Base-by-base conservation (phyloP, 345 rosid species). In the Pseudoturritis turrita region DNA sequence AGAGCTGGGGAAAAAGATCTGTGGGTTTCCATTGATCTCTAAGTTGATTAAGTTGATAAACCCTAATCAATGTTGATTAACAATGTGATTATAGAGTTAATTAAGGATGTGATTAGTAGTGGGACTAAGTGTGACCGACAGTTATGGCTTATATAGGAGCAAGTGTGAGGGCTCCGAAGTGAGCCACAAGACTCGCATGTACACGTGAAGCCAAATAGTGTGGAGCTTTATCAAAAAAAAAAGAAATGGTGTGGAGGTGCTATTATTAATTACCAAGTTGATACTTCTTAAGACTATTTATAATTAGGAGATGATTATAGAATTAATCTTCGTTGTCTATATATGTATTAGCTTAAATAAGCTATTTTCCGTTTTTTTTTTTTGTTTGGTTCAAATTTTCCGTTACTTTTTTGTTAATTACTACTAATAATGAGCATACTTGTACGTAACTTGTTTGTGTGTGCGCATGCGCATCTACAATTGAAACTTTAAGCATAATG, bases 21-120 rank as follows among this genome's bases (percentile, higher is more conserved):
- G 53, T 67, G 54, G 66, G 78, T 8, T 46, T 51, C 87, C 88
- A 88, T 85, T 55, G 65, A 36, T 71, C 50, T 46, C 44, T 10
- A 36, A 39, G 9, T 37, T 40, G 39, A 10, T 62, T 10, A 36
- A 39, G 9, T 37, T 40, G 39, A 10, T 62, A 51, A 68, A 64
- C 23, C 57, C 19, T 53, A 70, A 61, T 6, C 15, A 28, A 51
- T 35, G 10, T 58, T 66, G 26, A 37, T 39, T 26, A 26, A 37
- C 25, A 36, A 15, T 74, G 41, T 57, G 60, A 29, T 58, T 73
- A 57, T 25, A 25, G 3, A 25, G 3, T 3, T 54, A 62, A 29
- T 36, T 31, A 44, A 33, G 40, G 63, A 49, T 62, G 64, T 43
- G 50, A 64, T 25, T 45, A 58, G 37, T 18, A 22, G 11, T 23